Conservation (phyloP, 106 monocot genomes). For the Dendrobium huoshanense region DNA sequence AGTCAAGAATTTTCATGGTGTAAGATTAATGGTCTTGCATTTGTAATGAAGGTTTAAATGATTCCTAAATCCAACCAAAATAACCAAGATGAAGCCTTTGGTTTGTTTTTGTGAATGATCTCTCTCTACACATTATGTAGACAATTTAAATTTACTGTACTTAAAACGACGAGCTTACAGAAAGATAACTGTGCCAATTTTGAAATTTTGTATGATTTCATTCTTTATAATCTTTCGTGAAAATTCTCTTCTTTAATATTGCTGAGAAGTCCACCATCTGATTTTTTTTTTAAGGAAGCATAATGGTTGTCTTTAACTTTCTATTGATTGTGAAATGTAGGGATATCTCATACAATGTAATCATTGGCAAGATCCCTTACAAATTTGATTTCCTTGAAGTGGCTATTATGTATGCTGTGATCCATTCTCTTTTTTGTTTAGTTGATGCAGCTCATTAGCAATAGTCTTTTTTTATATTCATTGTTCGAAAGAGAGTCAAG, state of each 20-base stretch:
- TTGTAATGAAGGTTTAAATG: background rate
- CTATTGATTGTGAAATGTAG: constrained; percentile 23
- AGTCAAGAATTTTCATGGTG: no score
- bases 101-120: background rate
- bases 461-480: background rate
- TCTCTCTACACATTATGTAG: background rate
- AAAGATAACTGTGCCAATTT: constrained; percentile 78
- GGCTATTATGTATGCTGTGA: constrained; percentile 67
- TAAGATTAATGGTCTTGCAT: background rate
- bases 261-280: background rate
- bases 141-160: background rate
- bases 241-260: background rate
- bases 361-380: constrained; percentile 91
- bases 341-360: constrained; percentile 92
- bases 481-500: background rate
- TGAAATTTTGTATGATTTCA: constrained; percentile 70
- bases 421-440: background rate
- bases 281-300: no score
- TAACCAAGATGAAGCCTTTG: background rate
- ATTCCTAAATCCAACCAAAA: background rate
- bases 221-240: background rate
- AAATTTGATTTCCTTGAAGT: constrained; percentile 99
- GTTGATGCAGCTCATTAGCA: background rate
- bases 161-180: background rate
- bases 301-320: background rate